Evolutionary conservation across 495 filamentous ascomycete species (phyloP).

Genomic region (Staphylotrichum longicolle): DNA sequence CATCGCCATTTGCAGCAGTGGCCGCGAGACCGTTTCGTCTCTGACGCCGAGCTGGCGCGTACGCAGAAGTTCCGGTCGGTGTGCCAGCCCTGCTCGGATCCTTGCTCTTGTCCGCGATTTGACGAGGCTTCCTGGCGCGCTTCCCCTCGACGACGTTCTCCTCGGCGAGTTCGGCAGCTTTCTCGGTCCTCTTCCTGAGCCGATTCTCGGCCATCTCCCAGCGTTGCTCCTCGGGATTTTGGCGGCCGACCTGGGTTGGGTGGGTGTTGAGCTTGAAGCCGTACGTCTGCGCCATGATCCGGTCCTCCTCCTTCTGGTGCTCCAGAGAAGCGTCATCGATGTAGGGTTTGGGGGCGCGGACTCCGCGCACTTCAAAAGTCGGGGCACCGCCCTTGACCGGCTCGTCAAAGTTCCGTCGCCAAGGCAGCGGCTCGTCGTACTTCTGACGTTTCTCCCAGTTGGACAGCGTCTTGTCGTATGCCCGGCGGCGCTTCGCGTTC

Average conservation of each 20-base stretch:
- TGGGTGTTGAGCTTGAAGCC: slow-evolving; percentile 48
- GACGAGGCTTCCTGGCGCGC: slow-evolving; percentile 42
- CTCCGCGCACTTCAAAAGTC: slow-evolving; percentile 42
- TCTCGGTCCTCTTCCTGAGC: slow-evolving; percentile 47
- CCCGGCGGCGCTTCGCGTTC: slow-evolving; percentile 46
- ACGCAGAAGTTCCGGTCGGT: slow-evolving; percentile 26
- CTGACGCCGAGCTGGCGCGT: slow-evolving; percentile 32
- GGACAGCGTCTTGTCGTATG: slow-evolving; percentile 36
- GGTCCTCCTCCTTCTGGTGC: slow-evolving; percentile 43
- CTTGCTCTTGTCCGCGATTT: slow-evolving; percentile 43
- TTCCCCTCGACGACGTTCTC: slow-evolving; percentile 44
- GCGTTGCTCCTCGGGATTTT: slow-evolving; percentile 48
- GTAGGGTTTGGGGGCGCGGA: slow-evolving; percentile 38
- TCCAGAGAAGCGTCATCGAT: slow-evolving; percentile 33
- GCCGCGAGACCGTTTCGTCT: slow-evolving; percentile 26
- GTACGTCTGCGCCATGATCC: slow-evolving; percentile 44
- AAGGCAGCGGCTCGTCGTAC: slow-evolving; percentile 29
- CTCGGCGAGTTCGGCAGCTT: slow-evolving; percentile 47
- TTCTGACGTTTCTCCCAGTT: slow-evolving; percentile 39
- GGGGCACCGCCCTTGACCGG: slow-evolving; percentile 30
- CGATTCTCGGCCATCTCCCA: slow-evolving; percentile 44
- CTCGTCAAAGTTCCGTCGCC: slow-evolving; percentile 35
- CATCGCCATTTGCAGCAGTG: slow-evolving; percentile 22
- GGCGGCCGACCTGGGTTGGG: slow-evolving; percentile 39
- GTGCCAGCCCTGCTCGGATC: slow-evolving; percentile 42